phyloP scores from a whole-genome alignment of 2,329 filamentous ascomycete species.

The Macrophomina pseudophaseolina region DNA sequence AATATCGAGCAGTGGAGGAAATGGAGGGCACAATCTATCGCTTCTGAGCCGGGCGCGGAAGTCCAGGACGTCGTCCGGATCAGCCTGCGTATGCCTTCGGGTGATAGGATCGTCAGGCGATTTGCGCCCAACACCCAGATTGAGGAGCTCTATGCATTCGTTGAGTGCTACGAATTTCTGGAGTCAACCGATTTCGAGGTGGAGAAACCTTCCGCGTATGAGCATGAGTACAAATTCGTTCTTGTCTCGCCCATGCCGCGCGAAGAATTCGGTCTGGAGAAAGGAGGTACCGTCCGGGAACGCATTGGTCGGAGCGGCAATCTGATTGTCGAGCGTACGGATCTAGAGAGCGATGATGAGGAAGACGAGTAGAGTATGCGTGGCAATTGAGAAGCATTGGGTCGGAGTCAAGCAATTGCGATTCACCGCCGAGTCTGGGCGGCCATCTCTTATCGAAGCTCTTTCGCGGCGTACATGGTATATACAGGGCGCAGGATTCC shows the following conservation, averaged over 20 bases:
- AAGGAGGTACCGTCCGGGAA: slow-evolving; percentile 69
- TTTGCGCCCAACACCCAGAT: slow-evolving; percentile 73
- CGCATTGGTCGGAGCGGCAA: slow-evolving; percentile 84
- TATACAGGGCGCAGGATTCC: slow-evolving; percentile 5
- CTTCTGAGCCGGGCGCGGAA: slow-evolving; percentile 68
- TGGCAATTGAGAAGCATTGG: slow-evolving; percentile 11
- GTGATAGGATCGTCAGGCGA: slow-evolving; percentile 75
- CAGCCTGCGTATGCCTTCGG: slow-evolving; percentile 65
- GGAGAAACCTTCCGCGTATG: slow-evolving; percentile 68
- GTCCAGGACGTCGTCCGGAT: slow-evolving; percentile 75
- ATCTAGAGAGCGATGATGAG: slow-evolving; percentile 59
- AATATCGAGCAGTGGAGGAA: slow-evolving; percentile 74
- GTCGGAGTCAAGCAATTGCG: slow-evolving; percentile 3
- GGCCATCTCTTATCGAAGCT: slow-evolving; percentile 9
- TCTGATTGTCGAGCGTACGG: slow-evolving; percentile 79
- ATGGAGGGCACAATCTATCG: slow-evolving; percentile 75
- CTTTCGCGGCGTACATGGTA: slow-evolving; percentile 12
- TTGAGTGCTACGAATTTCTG: slow-evolving; percentile 82
- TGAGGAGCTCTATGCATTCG: slow-evolving; percentile 93
- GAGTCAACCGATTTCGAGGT: slow-evolving; percentile 46
- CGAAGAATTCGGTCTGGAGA: slow-evolving; percentile 74
- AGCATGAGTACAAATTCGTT: slow-evolving; percentile 82
- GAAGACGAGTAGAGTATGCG: slow-evolving; percentile 9
- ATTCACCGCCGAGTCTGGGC: not conserved
- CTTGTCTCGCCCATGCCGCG: slow-evolving; percentile 87